Percentiles rank a stretch among this genome's conserved stretches.
Conservation (phyloP, 2,329 filamentous ascomycete genomes). For the Xylaria multiplex region DNA sequence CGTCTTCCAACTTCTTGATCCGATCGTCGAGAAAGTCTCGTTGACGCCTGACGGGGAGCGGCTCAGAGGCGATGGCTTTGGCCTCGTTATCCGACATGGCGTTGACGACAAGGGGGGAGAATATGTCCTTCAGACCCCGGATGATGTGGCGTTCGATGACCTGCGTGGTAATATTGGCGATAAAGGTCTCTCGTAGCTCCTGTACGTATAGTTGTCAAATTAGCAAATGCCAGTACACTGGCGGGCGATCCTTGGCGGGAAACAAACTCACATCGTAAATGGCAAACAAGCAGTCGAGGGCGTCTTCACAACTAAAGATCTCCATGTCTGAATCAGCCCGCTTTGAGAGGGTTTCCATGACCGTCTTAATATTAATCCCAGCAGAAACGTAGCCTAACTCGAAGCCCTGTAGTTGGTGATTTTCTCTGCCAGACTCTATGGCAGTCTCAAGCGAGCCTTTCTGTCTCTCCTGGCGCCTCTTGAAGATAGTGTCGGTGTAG, state of each 20-base stretch:
- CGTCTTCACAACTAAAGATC: constrained; percentile 26
- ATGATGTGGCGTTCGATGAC: constrained; percentile 31
- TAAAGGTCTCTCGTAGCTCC: constrained; percentile 21
- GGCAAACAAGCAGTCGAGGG: constrained; percentile 15
- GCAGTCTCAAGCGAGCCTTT: neutral
- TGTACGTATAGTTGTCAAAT: neutral
- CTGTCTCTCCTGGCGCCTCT: constrained; percentile 23
- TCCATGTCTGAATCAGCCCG: constrained; percentile 17
- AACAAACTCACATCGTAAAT: constrained; percentile 29
- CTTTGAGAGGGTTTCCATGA: neutral
- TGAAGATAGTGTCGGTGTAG: constrained; percentile 48
- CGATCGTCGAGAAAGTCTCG: constrained; percentile 43
- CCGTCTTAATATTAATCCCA: neutral
- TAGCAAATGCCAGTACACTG: neutral
- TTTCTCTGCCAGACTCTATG: neutral
- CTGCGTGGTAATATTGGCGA: constrained; percentile 29
- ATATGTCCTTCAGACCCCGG: constrained; percentile 24
- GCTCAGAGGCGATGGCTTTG: constrained; percentile 45
- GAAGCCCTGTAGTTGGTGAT: neutral
- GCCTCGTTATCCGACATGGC: constrained; percentile 40
- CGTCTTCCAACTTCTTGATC: constrained; percentile 45
- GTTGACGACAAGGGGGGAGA: constrained; percentile 32
- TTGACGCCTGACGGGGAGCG: constrained; percentile 35
- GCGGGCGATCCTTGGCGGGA: neutral
- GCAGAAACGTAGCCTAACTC: no score